Percentiles rank a stretch among this genome's conserved stretches.
These are phyloP conservation scores for Diplocarpon mali DNA, from an alignment of 2,329 filamentous ascomycete species.

Conservation along the genomic window DNA sequence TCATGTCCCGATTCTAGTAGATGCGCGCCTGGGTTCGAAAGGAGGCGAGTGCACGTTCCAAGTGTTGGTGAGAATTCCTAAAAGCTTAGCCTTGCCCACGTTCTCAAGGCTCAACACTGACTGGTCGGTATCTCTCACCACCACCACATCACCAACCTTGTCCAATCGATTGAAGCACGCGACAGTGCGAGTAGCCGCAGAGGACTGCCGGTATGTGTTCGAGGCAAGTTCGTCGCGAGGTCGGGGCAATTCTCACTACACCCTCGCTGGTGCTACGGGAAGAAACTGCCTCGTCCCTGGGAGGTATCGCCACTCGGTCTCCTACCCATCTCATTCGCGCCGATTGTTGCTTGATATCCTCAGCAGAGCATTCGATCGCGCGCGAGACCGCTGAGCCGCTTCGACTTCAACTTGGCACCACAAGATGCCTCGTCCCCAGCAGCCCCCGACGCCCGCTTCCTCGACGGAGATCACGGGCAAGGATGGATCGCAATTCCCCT, in stretches of 20 bases:
- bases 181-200: slow-evolving; percentile 6
- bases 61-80: too few relatives aligned
- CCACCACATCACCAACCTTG: background rate
- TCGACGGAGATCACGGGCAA: slow-evolving; percentile 71
- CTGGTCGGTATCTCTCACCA: background rate
- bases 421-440: slow-evolving; percentile 52
- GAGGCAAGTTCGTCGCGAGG: slow-evolving; percentile 1
- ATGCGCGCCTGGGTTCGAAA: too few relatives aligned
- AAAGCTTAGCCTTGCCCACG: background rate
- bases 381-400: slow-evolving; percentile 9
- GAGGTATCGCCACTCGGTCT: background rate
- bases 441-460: slow-evolving; percentile 67
- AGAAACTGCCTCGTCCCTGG: background rate
- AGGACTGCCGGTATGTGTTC: slow-evolving; percentile 2
- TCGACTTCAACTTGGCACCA: background rate
- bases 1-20: too few relatives aligned
- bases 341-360: slow-evolving; percentile 3
- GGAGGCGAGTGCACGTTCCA: too few relatives aligned
- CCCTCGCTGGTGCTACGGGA: too few relatives aligned
- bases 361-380: slow-evolving; percentile 4
- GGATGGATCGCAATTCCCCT: slow-evolving; percentile 50
- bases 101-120: slow-evolving; percentile 1
- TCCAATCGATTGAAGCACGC: slow-evolving; percentile 10
- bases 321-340: background rate
- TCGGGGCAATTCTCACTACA: background rate